Base-by-base conservation (phyloP, 345 rosid genomes). In the Corymbia maculata region DNA sequence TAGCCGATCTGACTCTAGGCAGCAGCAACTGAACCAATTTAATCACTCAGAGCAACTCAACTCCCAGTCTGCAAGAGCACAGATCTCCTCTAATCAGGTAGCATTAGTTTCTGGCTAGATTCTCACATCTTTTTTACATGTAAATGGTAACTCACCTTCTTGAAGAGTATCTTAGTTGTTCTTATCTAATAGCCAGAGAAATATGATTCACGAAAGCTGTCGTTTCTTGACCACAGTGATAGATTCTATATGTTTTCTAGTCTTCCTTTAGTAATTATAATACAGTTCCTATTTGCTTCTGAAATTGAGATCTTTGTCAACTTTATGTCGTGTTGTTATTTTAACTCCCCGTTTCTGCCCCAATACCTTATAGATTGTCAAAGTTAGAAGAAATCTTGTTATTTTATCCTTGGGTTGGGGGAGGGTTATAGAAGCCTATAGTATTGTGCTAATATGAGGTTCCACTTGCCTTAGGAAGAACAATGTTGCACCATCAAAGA, bases 81-180 rank as follows among this genome's bases (percentile, higher is more conserved):
- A 92, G 75, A 88, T 92, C 80, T 92, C 94, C 59, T 87, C 94
- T 86, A 92, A 88, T 80, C 96, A 93, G 93, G 93, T 90, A 96
- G 96, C 93, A 92, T 87, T 70, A 85, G n/a, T 53, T 85, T 88
- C 26, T 86, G 51, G 53, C 47, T 42, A 21, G 49, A 86, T 16
- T 51, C 3, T 15, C 59, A 24, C 36, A 52, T 30, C 59, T 50
- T 52, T 85, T 19, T 19, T 3, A n/a, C 45, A 32, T 9, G 24
- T 32, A 70, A 32, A 70, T 70, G 45, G 16, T 32, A 75, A 75
- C 49, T 75, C 84, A 75, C 84, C 49, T 75, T 75, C 82, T 75
- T 10, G 28, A 42, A 42, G 84, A 42, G 49, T 75, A 42, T 75
- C 75, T 42, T 75, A 75, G 49, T 44, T 75, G 26, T 42, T 36